Base-by-base conservation (phyloP, 441 rosid genomes). In the Cnidoscolus chayamansa region DNA sequence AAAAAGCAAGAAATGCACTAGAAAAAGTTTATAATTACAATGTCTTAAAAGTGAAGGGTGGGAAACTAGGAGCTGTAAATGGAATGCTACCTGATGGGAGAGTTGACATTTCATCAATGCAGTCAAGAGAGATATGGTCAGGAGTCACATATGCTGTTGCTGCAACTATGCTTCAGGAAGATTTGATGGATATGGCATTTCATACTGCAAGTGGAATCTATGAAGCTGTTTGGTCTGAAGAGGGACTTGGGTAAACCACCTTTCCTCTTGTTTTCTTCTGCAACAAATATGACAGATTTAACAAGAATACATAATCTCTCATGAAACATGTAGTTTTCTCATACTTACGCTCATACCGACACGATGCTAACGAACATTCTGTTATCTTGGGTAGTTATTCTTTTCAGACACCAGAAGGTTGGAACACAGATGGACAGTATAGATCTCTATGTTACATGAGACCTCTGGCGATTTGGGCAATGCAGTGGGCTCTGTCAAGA, bases 381-480 rank as follows among this genome's bases (percentile, higher is more conserved):
- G 32, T 56, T 72, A 64, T 62, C 17, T 65, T 56, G 10, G 56
- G 25, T 79, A 94, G 98, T 7, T 94, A 86, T 71, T 77, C 93
- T 1, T 94, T 94, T 76, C 98, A 94, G 78, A 90, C 95, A 7
- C 95, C 95, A 2, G 98, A 94, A 85, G 94, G 79, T 16, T 90
- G 97, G 98, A 90, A 88, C 82, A 81, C 76, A 0, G 20, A 78
- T 60, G 95, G 80, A 65, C 82, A 86, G 76, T 94, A 87, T 74
- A 73, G 97, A 72, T 85, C 95, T 9, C 49, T 92, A 32, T 64
- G 79, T 35, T 92, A 91, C 81, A 91, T 93, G 97, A 90, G 97
- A n/a, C 96, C 97, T 3, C 77, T 89, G 82, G 97, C 91, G 9
- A 91, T 93, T 75, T 91, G 98, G 98, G 90, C 92, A 55, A 91